phyloP scores from a whole-genome alignment of 2,329 filamentous ascomycete genomes.

The Reticulascus tulasneorum region DNA sequence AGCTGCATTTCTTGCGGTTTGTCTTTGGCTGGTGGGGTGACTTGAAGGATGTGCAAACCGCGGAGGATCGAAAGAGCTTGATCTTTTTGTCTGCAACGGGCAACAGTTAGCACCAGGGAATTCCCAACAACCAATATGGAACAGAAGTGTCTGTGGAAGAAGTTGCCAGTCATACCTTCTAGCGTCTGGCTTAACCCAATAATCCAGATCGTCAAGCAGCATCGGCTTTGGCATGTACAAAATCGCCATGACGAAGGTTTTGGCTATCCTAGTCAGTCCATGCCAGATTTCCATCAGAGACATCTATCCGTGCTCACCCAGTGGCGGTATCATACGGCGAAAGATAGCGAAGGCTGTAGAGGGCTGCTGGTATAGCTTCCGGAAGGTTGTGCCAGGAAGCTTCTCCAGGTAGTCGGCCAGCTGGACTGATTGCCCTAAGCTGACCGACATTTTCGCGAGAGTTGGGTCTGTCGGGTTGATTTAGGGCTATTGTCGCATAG shows the following conservation, averaged over 20 bases:
- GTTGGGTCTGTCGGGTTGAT: too few relatives aligned
- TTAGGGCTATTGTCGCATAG: slow-evolving; percentile 3
- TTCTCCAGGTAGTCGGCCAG: slow-evolving; percentile 90
- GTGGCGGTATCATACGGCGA: slow-evolving; percentile 89
- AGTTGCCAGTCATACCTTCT: slow-evolving; percentile 36
- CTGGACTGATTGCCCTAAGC: slow-evolving; percentile 46
- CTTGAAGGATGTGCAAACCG: slow-evolving; percentile 79
- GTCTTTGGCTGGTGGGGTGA: slow-evolving; percentile 56
- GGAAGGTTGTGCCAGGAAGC: slow-evolving; percentile 84
- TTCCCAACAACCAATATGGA: too few relatives aligned
- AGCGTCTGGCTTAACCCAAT: slow-evolving; percentile 71
- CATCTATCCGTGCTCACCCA: slow-evolving; percentile 53
- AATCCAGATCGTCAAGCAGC: slow-evolving; percentile 73
- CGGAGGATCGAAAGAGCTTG: slow-evolving; percentile 77
- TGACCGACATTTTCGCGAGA: slow-evolving; percentile 47
- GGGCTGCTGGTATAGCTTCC: slow-evolving; percentile 90
- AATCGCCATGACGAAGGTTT: slow-evolving; percentile 92
- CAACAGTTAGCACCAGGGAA: too few relatives aligned
- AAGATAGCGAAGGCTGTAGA: slow-evolving; percentile 95
- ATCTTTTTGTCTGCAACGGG: slow-evolving; percentile 64
- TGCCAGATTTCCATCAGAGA: not conserved
- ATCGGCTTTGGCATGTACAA: slow-evolving; percentile 85
- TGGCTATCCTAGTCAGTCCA: slow-evolving; percentile 53
- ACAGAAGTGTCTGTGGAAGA: too few relatives aligned
- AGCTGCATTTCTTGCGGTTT: slow-evolving; percentile 70